These are phyloP conservation scores for Trametes polyzona DNA, from an alignment of 1,284 basidiomycete species.

Conservation along the genomic window DNA sequence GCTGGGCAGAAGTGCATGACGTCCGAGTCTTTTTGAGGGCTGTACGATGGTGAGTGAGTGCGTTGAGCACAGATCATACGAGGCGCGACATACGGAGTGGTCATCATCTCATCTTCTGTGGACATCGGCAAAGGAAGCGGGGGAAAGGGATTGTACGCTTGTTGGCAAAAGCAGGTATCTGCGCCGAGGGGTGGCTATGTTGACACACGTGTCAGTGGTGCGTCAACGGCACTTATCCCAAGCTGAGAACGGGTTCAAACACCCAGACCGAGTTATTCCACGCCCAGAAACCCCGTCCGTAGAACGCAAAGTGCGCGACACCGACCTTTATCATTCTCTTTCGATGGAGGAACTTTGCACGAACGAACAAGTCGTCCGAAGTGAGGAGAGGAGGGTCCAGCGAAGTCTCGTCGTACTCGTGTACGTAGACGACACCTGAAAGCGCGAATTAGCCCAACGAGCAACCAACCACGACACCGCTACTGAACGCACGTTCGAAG, in stretches of 20 bases:
- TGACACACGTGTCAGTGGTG: neutral
- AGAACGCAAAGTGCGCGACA: neutral
- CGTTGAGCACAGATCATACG: neutral
- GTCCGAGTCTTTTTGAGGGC: neutral
- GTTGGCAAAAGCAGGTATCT: slow-evolving; percentile 19
- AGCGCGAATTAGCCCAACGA: neutral
- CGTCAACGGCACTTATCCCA: neutral
- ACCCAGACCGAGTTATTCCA: too few species aligned
- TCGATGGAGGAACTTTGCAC: slow-evolving; percentile 2
- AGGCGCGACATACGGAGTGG: neutral
- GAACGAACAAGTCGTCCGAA: slow-evolving; percentile 16
- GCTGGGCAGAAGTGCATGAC: slow-evolving; percentile 34
- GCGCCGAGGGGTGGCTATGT: slow-evolving; percentile 19
- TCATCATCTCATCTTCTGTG: neutral
- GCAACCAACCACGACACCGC: neutral
- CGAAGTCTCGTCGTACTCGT: slow-evolving; percentile 21
- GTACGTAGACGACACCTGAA: slow-evolving; percentile 10
- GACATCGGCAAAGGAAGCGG: too few species aligned
- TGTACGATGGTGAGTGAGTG: neutral
- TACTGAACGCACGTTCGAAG: slow-evolving; percentile 12
- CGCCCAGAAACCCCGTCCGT: too few species aligned
- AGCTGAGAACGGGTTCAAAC: neutral
- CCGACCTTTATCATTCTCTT: slow-evolving; percentile 5
- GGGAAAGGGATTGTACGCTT: slow-evolving; percentile 28
- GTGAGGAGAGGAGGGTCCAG: slow-evolving; percentile 20